Conservation (phyloP, 2,329 filamentous ascomycete genomes). For the Hymenoscyphus repandus region DNA sequence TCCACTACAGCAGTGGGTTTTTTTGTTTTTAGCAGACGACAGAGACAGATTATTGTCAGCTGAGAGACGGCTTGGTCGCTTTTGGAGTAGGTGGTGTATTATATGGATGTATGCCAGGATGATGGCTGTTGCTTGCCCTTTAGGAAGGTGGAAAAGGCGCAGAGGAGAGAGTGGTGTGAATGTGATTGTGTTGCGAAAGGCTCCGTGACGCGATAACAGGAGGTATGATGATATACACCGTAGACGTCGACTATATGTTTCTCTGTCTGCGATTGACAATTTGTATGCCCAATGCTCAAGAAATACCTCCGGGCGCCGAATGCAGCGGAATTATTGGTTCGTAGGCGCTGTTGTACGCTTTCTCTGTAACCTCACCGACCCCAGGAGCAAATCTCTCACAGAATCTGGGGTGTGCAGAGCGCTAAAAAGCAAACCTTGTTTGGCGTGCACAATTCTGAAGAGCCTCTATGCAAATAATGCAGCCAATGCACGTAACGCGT, state of each 20-base stretch:
- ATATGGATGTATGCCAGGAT: constrained; percentile 2
- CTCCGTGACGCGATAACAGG: not conserved
- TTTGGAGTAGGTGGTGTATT: constrained; percentile 2
- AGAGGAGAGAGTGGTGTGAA: not conserved
- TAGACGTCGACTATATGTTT: not conserved
- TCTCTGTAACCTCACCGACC: not conserved
- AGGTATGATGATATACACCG: not conserved
- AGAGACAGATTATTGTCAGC: constrained; percentile 18
- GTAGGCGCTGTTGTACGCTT: too few relatives aligned
- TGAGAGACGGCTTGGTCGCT: constrained; percentile 9
- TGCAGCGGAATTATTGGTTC: too few relatives aligned
- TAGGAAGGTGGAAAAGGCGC: constrained; percentile 4
- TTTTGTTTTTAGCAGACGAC: constrained; percentile 21
- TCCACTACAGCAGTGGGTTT: constrained; percentile 14
- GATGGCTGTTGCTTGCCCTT: not conserved
- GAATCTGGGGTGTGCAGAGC: constrained; percentile 18
- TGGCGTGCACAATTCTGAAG: constrained; percentile 8
- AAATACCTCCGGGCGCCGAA: too few relatives aligned
- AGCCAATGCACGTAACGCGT: not conserved
- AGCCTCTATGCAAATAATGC: constrained; percentile 13
- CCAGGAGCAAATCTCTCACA: constrained; percentile 1
- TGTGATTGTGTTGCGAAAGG: not conserved
- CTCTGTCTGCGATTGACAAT: not conserved
- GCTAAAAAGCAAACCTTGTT: constrained; percentile 14
- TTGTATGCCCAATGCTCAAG: too few relatives aligned